These are phyloP conservation scores for Sideroxylon spinosum DNA, from an alignment of 179 eudicot species.

Conservation along the genomic window DNA sequence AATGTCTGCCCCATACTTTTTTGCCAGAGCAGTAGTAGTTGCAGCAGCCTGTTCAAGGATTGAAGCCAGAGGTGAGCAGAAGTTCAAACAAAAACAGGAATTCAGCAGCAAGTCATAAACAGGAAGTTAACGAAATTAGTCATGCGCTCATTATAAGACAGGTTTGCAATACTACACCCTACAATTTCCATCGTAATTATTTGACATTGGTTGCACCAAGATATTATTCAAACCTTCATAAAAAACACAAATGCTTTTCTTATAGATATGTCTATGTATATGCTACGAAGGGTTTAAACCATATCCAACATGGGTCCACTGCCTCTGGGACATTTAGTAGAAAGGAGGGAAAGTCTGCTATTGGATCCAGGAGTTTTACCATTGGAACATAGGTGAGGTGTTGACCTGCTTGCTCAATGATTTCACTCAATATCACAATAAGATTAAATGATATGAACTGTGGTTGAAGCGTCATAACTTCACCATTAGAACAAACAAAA, in stretches of 20 bases:
- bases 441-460: background rate
- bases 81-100: conserved; percentile 3
- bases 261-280: too few species aligned
- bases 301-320: background rate
- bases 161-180: background rate
- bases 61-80: background rate
- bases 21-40: conserved; percentile 86
- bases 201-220: background rate
- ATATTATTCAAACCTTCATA: background rate
- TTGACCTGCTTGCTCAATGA: background rate
- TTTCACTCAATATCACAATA: background rate
- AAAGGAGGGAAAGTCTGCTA: background rate
- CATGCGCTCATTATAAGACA: background rate
- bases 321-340: background rate
- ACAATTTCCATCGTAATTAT: background rate
- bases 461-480: background rate
- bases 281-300: background rate
- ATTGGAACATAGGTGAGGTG: background rate
- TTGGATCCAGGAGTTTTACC: too few species aligned
- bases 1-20: conserved; percentile 92
- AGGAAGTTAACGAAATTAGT: background rate
- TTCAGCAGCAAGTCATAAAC: background rate
- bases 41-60: conserved; percentile 68
- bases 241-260: too few species aligned
- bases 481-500: too few species aligned